Base-by-base conservation (phyloP, 192 early-diverging fungal genomes). In the Coemansia sp. region DNA sequence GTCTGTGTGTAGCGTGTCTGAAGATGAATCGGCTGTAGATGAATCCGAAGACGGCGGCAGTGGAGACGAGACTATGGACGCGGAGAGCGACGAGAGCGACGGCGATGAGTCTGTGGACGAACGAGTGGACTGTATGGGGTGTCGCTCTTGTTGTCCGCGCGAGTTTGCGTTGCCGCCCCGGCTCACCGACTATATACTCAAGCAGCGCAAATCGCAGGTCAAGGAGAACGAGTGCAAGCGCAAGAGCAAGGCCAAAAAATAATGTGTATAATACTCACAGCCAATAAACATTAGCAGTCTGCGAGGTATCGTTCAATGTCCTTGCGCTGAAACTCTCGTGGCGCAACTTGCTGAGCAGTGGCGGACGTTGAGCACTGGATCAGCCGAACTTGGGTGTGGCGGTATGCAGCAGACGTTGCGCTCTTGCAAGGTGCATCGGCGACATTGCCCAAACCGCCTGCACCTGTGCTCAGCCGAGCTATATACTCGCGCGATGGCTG, bases 101-200 rank as follows among this genome's bases (percentile, higher is more conserved):
- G 37, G 28, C 48, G 37, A 51, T 8, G 44, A 56, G 15, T 49
- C 48, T 20, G 48, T n/a, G 37, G 64, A 49, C 8, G 38, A 50
- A 20, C 17, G 15, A 19, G 25, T 22, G 3, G 50, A 54, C 36
- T 55, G 64, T 28, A 60, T 20, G 19, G 48, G 59, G 22, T 61
- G 53, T 11, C 10, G 36, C 4, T 11, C 25, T 23, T 72, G 69
- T 48, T 72, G 69, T 25, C 75, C 75, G 9, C 63, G 66, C 36
- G 75, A 78, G 57, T 78, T 78, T 63, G 50, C 50, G 26, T 55
- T 78, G 28, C 75, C 75, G 4, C 70, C 28, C 8, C 65, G 63
- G n/a, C 34, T 72, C 21, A 66, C 57, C 23, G 66, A 37, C 5
- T 62, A 63, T 25, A 52, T 72, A 52, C 62, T 72, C 59, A 62